Conservation (phyloP, 225 moss, liverwort and hornwort genomes). For the Sphagnum contortum region DNA sequence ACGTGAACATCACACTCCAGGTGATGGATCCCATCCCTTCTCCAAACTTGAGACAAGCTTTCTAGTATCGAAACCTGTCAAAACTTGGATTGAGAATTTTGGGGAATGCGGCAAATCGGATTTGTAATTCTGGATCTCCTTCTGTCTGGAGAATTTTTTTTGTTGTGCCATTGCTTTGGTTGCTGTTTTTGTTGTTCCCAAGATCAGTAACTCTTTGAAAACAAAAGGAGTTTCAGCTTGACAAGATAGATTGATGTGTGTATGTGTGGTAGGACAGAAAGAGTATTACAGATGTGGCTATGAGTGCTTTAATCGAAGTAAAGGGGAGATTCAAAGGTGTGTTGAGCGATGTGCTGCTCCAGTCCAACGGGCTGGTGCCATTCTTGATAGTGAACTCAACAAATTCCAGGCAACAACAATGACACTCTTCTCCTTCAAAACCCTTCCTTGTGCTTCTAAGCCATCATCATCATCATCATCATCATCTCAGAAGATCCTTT, state of each 20-base stretch:
- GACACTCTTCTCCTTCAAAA: background rate
- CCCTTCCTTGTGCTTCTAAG: background rate
- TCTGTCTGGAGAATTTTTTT: too few species aligned
- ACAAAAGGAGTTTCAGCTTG: too few species aligned
- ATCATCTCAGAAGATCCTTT: background rate
- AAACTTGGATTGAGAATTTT: background rate
- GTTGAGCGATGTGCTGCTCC: conserved; percentile 42
- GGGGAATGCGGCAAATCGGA: too few species aligned
- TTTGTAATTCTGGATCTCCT: too few species aligned
- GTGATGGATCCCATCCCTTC: conserved; percentile 4
- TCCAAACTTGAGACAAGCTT: background rate
- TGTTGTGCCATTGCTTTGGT: too few species aligned
- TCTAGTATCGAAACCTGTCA: background rate
- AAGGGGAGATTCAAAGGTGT: conserved; percentile 44
- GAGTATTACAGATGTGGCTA: conserved; percentile 57
- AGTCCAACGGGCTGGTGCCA: conserved; percentile 46
- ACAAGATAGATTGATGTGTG: background rate
- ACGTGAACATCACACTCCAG: conserved; percentile 51
- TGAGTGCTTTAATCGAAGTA: conserved; percentile 48
- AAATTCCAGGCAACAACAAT: conserved; percentile 33
- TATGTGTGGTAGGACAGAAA: conserved; percentile 28
- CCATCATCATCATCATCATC: background rate
- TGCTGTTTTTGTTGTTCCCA: too few species aligned
- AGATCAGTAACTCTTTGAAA: too few species aligned
- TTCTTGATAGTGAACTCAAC: conserved; percentile 45